Evolutionary conservation across 169 alveolate genomes (phyloP), one percentile per base, ranked within the genome.

Genomic region (Eimeria zaria): DNA sequence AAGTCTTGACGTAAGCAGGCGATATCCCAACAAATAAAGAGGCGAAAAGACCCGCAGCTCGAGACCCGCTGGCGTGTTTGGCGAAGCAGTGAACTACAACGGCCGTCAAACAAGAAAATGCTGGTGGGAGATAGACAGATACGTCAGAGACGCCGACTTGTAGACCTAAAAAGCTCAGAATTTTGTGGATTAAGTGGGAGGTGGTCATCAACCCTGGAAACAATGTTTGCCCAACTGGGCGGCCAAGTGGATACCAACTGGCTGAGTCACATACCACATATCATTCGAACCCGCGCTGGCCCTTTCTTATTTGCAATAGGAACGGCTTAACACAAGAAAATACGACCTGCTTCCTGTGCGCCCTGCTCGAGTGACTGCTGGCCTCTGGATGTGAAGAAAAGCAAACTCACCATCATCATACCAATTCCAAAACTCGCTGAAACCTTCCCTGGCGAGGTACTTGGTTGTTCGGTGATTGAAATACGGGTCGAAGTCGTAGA

Each of bases 401-500:
- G 27, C 46, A 44, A 16, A 14, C 97, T 95, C 88, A 96, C 98
- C 97, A 39, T 97, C 97, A 96, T 99, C 99, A 96, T 99, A 99
- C 99, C 99, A 99, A 97, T 99, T 98, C 99, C 99, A 99, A 96
- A 99, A 99, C 55, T 98, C 98, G 95, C 98, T 98, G 67, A 99
- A 97, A 5, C 99, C 99, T 60, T 99, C 99, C 73, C 98, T 97
- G 27, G 98, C 98, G 36, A 99, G 98, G 96, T 97, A 99, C 97
- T 98, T 97, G n/a, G 99, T 99, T 27, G 99, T 98, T 91, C 99
- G 97, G 96, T 98, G 99, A 97, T 99, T 99, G 97, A 99, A 99
- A 99, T 99, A 99, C 22, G 99, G 99, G 97, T 99, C 99, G 95
- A 99, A 99, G 97, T 99, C 99, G 97, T 99, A 99, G 93, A 99